Base-by-base conservation (phyloP, 305 asterid species). In the Coffea humblotiana region DNA sequence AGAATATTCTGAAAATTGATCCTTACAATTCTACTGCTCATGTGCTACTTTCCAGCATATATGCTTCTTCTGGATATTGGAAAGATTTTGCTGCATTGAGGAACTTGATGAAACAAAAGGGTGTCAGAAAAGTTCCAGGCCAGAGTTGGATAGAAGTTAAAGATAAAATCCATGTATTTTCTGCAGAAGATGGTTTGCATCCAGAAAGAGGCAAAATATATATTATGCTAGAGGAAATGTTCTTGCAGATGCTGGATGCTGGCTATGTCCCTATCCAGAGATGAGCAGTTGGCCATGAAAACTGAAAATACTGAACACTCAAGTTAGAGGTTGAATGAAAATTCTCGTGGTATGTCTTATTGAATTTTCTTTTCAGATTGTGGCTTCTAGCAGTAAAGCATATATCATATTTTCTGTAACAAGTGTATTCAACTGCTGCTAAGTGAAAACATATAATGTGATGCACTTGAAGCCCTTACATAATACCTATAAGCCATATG, bases 41-140 rank as follows among this genome's bases (percentile, higher is more conserved):
- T 63, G 92, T 89, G 66, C 76, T 91, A 51, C 92, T 92, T 40
- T 86, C 92, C 63, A 80, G 85, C 75, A 83, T 92, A 54, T 83
- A 90, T 83, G 97, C 96, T 80, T 89, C 90, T 47, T 82, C 89
- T n/a, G 94, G 94, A 3, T 84, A 77, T 5, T 91, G 96, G 97
- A 77, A 84, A 77, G 88, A 90, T 67, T 92, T 85, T 54, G 94
- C 97, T 0, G 25, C 63, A 19, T 49, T 91, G 83, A 90, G 93
- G 85, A 85, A 77, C 72, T 82, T 70, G 91, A 92, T 92, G 96
- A 90, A 90, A 77, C 90, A 88, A 82, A 88, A 78, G 56, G 87
- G 92, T 6, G 85, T 92, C 35, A 90, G 79, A 81, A 92, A 92
- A 81, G 87, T 84, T 61, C 89, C 90, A 0, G 97, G 97, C n/a